Evolutionary conservation across 306 rosid species (phyloP), one percentile per base, ranked within the genome.

Genomic region (Mucuna pruriens): DNA sequence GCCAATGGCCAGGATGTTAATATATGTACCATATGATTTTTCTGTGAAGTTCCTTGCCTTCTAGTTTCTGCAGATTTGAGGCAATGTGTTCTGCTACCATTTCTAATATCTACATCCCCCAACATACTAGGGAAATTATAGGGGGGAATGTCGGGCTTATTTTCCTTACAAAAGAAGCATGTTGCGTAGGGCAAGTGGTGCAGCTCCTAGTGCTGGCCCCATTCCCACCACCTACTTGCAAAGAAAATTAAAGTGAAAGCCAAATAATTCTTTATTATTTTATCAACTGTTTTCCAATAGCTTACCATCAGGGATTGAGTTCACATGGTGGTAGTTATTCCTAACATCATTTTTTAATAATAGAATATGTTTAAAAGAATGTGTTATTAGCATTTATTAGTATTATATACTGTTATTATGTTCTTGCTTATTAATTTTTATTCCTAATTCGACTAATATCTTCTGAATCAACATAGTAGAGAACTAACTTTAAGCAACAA

Each of bases 11-110:
- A 33, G 23, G 38, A 23, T 75, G 82, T 62, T 71, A 77, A 77
- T 80, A 69, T 23, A 68, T 54, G 76, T 73, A 75, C 51, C 70
- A 45, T 79, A 11, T 40, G 12, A 33, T 79, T 65, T 60, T 57
- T 34, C n/a, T 62, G 44, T 33, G 42, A 15, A 46, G 62, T 44
- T 55, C 73, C 2, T 72, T 13, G 71, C 63, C 16, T 17, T 16
- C 15, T n/a, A 36, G 16, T 73, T 67, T 64, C 63, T 57, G 54
- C 44, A 20, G 29, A 68, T 25, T 54, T 70, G 71, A 42, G 75
- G 63, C 38, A 4, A 66, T 83, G 7, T 75, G 60, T 79, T 55
- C 12, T 76, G 58, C 40, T 33, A 54, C 40, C 60, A 48, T 31
- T 49, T 58, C 36, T 33, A 19, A 36, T 40, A 54, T 71, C 31